Evolutionary conservation across 257 asterid species (phyloP).

Genomic region (Primulina eburnea): DNA sequence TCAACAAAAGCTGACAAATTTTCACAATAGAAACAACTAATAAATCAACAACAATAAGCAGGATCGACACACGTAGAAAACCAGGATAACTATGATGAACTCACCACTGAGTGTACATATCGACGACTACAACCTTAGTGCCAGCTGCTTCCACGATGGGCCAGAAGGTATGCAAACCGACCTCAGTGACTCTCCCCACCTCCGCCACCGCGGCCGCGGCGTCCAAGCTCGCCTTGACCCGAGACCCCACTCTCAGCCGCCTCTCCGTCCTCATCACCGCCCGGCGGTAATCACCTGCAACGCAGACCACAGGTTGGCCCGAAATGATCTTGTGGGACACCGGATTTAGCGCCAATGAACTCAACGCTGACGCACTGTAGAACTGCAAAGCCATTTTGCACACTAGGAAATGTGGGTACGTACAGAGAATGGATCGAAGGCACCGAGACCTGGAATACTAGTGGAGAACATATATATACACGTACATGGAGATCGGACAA

Average conservation of each 20-base stretch:
- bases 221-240: constrained; percentile 52
- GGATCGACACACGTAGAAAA: neutral
- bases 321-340: constrained; percentile 27
- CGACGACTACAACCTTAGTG: constrained; percentile 67
- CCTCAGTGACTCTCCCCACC: constrained; percentile 69
- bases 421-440: constrained; percentile 20
- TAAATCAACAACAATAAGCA: neutral
- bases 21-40: neutral
- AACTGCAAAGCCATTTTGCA: constrained; percentile 67
- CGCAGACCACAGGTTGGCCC: constrained; percentile 44
- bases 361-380: constrained; percentile 50
- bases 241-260: constrained; percentile 33
- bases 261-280: constrained; percentile 29
- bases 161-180: constrained; percentile 68
- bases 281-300: constrained; percentile 46
- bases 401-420: neutral
- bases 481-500: constrained; percentile 31
- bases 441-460: constrained; percentile 7
- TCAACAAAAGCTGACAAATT: neutral
- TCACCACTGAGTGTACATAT: constrained; percentile 89
- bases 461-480: constrained; percentile 21
- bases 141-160: constrained; percentile 77
- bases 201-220: constrained; percentile 36
- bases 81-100: neutral
- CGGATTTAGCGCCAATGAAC: constrained; percentile 33